Conservation (phyloP, 495 filamentous ascomycete genomes). For the Mycothermus thermophilus region DNA sequence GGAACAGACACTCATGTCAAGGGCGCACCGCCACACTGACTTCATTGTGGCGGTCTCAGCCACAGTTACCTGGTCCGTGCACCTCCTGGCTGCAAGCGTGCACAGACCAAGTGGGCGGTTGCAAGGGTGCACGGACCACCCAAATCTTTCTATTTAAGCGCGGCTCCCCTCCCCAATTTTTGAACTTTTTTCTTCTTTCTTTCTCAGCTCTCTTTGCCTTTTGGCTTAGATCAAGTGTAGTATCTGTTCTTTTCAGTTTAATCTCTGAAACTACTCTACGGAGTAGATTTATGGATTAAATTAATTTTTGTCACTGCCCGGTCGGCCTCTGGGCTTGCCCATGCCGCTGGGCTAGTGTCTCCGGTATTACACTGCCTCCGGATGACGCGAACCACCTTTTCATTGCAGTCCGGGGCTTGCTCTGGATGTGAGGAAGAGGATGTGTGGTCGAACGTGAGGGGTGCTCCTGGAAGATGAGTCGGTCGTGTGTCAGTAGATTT, state of each 20-base stretch:
- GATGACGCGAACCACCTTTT: slow-evolving; percentile 61
- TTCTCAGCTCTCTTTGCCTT: slow-evolving; percentile 38
- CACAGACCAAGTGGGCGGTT: too few relatives aligned
- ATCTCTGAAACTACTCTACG: slow-evolving; percentile 56
- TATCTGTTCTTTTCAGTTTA: slow-evolving; percentile 99
- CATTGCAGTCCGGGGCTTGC: slow-evolving; percentile 39
- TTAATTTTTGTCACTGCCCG: slow-evolving; percentile 49
- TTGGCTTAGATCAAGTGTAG: slow-evolving; percentile 98
- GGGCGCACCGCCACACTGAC: too few relatives aligned
- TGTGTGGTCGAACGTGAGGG: too few relatives aligned
- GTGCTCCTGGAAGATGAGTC: too few relatives aligned
- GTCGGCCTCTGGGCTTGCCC: slow-evolving; percentile 55
- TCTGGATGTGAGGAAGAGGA: slow-evolving; percentile 51
- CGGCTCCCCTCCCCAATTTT: background rate
- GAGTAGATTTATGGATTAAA: slow-evolving; percentile 71
- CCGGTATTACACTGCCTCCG: slow-evolving; percentile 76
- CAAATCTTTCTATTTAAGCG: too few relatives aligned
- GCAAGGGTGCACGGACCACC: too few relatives aligned
- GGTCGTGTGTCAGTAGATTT: too few relatives aligned
- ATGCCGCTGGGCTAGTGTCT: slow-evolving; percentile 63
- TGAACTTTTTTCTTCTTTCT: slow-evolving; percentile 9
- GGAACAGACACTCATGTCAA: too few relatives aligned
- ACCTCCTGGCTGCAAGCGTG: too few relatives aligned
- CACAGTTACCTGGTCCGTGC: too few relatives aligned
- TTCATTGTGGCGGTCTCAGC: too few relatives aligned